These are phyloP conservation scores for Pontederia crassipes DNA, from an alignment of 176 grass and related monocot genomes.

Conservation along the genomic window DNA sequence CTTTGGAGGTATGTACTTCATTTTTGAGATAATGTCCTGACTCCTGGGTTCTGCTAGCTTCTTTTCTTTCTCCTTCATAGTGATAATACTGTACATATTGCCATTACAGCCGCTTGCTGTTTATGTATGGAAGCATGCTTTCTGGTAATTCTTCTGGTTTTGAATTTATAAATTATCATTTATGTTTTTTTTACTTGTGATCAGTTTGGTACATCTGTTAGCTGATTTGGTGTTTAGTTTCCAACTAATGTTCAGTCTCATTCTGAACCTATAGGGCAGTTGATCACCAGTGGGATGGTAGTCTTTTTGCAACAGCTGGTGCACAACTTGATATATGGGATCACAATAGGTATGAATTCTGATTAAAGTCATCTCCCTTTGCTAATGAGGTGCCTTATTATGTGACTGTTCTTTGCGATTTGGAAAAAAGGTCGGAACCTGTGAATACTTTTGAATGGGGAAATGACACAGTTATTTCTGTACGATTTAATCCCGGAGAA, in stretches of 20 bases:
- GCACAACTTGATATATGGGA: conserved; percentile 99
- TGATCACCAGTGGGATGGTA: conserved; percentile 89
- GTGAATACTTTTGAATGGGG: conserved; percentile 85
- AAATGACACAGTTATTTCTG: conserved; percentile 77
- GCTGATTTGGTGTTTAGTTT: background rate
- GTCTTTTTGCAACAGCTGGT: conserved; percentile 86
- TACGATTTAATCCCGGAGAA: conserved; percentile 88
- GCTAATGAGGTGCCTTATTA: background rate
- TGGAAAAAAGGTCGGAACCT: conserved; percentile 62
- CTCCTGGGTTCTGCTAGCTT: background rate
- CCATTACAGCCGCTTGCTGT: conserved; percentile 59
- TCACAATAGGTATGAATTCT: conserved; percentile 60
- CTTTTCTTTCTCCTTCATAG: background rate
- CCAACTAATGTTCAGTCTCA: background rate
- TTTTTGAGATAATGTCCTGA: background rate
- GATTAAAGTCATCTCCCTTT: conserved; percentile 5
- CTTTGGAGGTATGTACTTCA: conserved; percentile 39
- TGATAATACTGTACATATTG: background rate
- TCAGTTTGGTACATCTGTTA: background rate
- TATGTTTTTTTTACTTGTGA: conserved; percentile 1
- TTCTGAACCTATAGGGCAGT: conserved; percentile 39
- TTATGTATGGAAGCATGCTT: conserved; percentile 94
- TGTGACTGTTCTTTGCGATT: conserved; percentile 9
- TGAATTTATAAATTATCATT: conserved; percentile 5
- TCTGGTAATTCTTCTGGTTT: conserved; percentile 40